Evolutionary conservation across 2,329 filamentous ascomycete genomes (phyloP).

Genomic region (Hyphodiscus sp.): DNA sequence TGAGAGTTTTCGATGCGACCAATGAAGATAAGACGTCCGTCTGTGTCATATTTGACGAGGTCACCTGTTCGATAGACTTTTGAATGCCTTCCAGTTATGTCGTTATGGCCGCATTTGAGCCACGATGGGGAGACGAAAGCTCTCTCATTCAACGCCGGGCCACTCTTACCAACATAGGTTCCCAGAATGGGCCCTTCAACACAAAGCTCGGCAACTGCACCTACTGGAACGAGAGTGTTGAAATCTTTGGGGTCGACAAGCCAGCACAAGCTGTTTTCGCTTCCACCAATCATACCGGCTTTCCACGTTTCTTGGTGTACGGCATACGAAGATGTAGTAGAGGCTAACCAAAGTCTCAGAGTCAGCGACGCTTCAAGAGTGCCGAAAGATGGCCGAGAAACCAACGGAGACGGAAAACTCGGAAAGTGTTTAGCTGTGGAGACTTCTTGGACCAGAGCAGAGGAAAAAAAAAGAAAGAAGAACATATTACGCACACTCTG

Average conservation of each 20-base stretch:
- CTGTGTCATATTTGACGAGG: conserved; percentile 45
- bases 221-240: conserved; percentile 15
- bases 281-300: no score
- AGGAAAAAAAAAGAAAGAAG: no score
- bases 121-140: conserved; percentile 47
- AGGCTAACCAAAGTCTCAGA: no score
- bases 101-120: background rate
- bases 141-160: conserved; percentile 48
- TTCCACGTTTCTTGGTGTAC: no score
- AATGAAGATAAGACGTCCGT: conserved; percentile 45
- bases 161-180: conserved; percentile 47
- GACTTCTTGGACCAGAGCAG: no score
- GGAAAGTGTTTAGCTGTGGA: no score
- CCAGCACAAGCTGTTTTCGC: conserved; percentile 31
- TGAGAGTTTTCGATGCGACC: conserved; percentile 57
- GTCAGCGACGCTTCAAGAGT: no score
- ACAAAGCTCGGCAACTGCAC: conserved; percentile 20
- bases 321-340: no score
- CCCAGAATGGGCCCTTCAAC: conserved; percentile 46
- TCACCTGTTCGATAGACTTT: conserved; percentile 55
- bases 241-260: conserved; percentile 25
- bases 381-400: no score
- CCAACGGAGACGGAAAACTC: no score
- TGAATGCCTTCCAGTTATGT: background rate
- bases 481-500: no score